Conservation (phyloP, 202 grass and related monocot species). For the Sporobolus alterniflorus region DNA sequence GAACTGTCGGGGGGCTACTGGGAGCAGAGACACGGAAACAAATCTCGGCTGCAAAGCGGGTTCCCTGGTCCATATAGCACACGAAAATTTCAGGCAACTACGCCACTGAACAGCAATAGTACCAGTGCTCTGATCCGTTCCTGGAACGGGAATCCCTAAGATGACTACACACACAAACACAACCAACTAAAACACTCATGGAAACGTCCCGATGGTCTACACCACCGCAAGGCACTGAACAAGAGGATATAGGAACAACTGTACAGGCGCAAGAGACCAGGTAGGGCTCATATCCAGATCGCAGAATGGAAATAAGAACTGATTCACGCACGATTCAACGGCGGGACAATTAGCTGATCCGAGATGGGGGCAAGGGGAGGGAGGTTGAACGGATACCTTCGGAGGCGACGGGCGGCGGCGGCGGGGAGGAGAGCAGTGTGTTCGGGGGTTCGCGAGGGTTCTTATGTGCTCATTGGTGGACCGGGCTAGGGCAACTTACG, state of each 20-base stretch:
- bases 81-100: neutral
- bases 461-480: constrained; percentile 3
- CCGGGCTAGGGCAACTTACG: neutral
- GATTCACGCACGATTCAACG: neutral
- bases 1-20: neutral
- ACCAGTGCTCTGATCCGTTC: constrained; percentile 25
- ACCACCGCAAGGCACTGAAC: neutral
- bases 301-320: neutral
- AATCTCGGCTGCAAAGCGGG: constrained; percentile 46
- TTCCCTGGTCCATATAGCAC: constrained; percentile 41
- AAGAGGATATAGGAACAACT: neutral
- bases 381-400: neutral
- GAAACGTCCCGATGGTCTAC: neutral
- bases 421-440: neutral
- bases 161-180: neutral
- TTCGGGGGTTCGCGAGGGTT: constrained; percentile 16
- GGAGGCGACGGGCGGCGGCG: constrained; percentile 14
- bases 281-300: neutral
- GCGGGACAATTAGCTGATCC: neutral
- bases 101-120: constrained; percentile 4
- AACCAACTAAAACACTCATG: neutral
- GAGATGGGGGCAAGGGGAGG: neutral
- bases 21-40: neutral
- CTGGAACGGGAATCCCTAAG: neutral
- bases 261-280: neutral